Conservation (phyloP, 2,329 filamentous ascomycete genomes). For the Sporothrix brunneoviolacea region DNA sequence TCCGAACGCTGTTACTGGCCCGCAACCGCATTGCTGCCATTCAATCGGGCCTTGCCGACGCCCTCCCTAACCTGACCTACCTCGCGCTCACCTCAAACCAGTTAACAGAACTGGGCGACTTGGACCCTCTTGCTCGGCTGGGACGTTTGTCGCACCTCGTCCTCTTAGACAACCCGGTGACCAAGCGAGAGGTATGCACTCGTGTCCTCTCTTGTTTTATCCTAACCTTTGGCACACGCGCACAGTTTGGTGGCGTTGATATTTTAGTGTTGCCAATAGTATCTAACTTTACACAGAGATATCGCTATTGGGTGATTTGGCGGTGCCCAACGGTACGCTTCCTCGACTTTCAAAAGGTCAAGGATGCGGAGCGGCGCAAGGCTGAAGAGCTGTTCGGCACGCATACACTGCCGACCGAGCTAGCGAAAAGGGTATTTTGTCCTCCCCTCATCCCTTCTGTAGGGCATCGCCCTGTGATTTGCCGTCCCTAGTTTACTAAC, state of each 20-base stretch:
- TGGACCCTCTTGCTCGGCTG: slow-evolving; percentile 71
- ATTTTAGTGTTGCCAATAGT: too few relatives aligned
- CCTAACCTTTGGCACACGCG: not conserved
- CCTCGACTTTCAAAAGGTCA: slow-evolving; percentile 88
- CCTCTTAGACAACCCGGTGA: slow-evolving; percentile 80
- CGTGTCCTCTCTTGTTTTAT: slow-evolving; percentile 27
- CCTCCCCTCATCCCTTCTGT: too few relatives aligned
- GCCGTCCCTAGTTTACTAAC: too few relatives aligned
- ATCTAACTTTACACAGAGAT: slow-evolving; percentile 54
- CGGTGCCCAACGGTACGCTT: slow-evolving; percentile 78
- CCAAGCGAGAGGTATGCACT: slow-evolving; percentile 90
- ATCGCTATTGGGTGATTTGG: slow-evolving; percentile 88
- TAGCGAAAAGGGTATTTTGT: slow-evolving; percentile 70
- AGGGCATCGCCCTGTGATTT: too few relatives aligned
- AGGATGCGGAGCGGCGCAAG: slow-evolving; percentile 70
- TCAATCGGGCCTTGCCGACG: slow-evolving; percentile 65
- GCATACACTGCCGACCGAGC: slow-evolving; percentile 65
- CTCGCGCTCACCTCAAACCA: slow-evolving; percentile 80
- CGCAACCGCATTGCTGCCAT: slow-evolving; percentile 82
- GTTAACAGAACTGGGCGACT: slow-evolving; percentile 74
- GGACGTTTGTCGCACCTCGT: slow-evolving; percentile 69
- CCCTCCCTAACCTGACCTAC: slow-evolving; percentile 74
- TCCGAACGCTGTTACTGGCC: slow-evolving; percentile 81
- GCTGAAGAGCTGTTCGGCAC: slow-evolving; percentile 81
- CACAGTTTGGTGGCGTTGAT: too few relatives aligned